Evolutionary conservation across 768 basidiomycete genomes (phyloP).

Genomic region (Crepidotus variabilis): DNA sequence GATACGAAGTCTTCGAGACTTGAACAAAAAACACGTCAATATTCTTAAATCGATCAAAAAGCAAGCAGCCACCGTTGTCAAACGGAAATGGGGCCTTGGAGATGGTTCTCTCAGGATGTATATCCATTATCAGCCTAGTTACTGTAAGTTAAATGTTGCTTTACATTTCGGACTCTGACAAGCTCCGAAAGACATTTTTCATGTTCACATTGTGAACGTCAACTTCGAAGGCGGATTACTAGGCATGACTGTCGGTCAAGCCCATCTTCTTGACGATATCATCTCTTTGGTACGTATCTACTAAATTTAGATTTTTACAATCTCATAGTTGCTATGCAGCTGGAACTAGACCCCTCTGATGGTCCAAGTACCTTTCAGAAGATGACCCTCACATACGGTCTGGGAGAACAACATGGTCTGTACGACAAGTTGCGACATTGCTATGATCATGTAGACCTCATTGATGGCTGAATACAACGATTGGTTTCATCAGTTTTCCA

Average conservation of each 20-base stretch:
- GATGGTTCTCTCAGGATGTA: slow-evolving; percentile 69
- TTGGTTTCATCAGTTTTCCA: too few species aligned
- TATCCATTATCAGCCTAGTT: slow-evolving; percentile 94
- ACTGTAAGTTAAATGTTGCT: slow-evolving; percentile 56
- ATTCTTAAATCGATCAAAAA: slow-evolving; percentile 64
- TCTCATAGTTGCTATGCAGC: slow-evolving; percentile 13
- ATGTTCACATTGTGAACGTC: slow-evolving; percentile 87
- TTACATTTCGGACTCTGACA: not conserved
- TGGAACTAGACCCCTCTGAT: slow-evolving; percentile 59
- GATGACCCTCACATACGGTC: slow-evolving; percentile 77
- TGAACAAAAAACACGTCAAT: slow-evolving; percentile 57
- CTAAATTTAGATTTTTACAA: not conserved
- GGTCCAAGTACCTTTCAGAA: slow-evolving; percentile 56
- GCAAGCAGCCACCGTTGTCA: slow-evolving; percentile 48
- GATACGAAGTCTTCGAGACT: slow-evolving; percentile 75
- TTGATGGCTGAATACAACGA: not conserved
- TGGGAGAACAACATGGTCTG: slow-evolving; percentile 74
- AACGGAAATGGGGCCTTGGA: slow-evolving; percentile 63
- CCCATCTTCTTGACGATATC: slow-evolving; percentile 89
- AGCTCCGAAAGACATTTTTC: slow-evolving; percentile 75
- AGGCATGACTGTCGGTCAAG: slow-evolving; percentile 85
- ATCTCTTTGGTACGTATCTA: slow-evolving; percentile 66
- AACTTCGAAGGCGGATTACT: slow-evolving; percentile 53
- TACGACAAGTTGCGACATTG: slow-evolving; percentile 5
- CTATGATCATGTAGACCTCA: not conserved